Percentiles rank a stretch among this genome's conserved stretches.
Conservation (phyloP, 805 yeast species). For the Schwanniomyces yamadae region DNA sequence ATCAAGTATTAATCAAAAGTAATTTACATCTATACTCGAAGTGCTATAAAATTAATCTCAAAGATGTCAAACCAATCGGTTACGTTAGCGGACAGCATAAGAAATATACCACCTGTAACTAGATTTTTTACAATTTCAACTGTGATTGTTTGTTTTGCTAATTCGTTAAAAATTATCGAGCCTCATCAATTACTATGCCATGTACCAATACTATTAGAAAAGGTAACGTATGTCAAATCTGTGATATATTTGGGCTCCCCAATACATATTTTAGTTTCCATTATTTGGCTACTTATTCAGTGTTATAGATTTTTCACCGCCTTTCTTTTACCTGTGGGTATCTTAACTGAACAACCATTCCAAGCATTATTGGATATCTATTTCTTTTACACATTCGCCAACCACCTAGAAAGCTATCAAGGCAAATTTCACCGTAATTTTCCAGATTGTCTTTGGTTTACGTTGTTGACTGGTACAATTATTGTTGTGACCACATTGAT, state of each 20-base stretch:
- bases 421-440: constrained; percentile 47
- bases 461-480: constrained; percentile 47
- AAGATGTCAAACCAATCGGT: constrained; percentile 7
- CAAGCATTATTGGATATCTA: constrained; percentile 48
- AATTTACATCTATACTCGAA: no score
- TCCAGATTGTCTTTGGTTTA: constrained; percentile 59
- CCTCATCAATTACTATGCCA: constrained; percentile 13
- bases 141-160: constrained; percentile 41
- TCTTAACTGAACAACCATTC: constrained; percentile 21
- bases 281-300: constrained; percentile 28
- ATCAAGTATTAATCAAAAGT: no score
- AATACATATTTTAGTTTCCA: constrained; percentile 6
- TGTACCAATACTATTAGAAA: constrained; percentile 11
- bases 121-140: constrained; percentile 52
- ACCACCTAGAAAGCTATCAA: constrained; percentile 48
- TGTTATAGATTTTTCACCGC: constrained; percentile 50
- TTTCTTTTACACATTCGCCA: constrained; percentile 56
- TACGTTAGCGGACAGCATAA: constrained; percentile 19
- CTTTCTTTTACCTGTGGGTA: constrained; percentile 45
- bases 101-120: constrained; percentile 59
- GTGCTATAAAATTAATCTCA: no score
- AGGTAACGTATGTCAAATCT: constrained; percentile 3
- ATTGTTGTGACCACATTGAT: constrained; percentile 35
- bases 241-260: constrained; percentile 3
- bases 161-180: constrained; percentile 19